Evolutionary conservation across 1,139 yeast species (phyloP).

Genomic region (Taphrina pruni): DNA sequence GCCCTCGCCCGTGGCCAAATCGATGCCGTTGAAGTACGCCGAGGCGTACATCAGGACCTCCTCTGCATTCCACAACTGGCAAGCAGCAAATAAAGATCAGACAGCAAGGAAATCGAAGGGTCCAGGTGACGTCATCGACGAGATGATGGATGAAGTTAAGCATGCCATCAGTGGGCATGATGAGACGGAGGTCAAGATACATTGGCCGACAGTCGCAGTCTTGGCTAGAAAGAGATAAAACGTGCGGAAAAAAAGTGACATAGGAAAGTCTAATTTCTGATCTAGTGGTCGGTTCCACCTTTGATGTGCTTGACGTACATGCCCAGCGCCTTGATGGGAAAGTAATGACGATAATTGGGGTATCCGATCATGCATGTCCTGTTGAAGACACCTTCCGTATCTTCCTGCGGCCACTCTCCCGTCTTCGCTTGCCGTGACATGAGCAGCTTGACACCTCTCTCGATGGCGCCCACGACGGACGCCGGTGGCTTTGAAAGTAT

Average conservation of each 20-base stretch:
- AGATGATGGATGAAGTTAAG: constrained; percentile 57
- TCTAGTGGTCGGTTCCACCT: not conserved
- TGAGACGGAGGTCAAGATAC: constrained; percentile 57
- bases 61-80: constrained; percentile 77
- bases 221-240: constrained; percentile 19
- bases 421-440: constrained; percentile 69
- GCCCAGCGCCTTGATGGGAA: constrained; percentile 92
- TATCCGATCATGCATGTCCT: constrained; percentile 88
- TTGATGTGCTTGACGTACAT: constrained; percentile 54
- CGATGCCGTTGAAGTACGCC: constrained; percentile 57
- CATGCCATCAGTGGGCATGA: constrained; percentile 57
- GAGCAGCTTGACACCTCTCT: constrained; percentile 63
- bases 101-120: constrained; percentile 44
- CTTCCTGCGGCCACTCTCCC: constrained; percentile 89
- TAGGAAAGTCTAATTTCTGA: not conserved
- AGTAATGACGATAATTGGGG: constrained; percentile 87
- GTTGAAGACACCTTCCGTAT: constrained; percentile 93
- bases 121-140: constrained; percentile 50
- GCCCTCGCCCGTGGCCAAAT: constrained; percentile 55
- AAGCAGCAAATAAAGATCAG: constrained; percentile 52
- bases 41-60: constrained; percentile 64
- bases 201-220: constrained; percentile 66
- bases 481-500: constrained; percentile 83
- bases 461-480: constrained; percentile 58
- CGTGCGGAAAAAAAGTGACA: not conserved